These are phyloP conservation scores for Diaporthe destruens DNA, from an alignment of 2,329 filamentous ascomycete species.

Conservation along the genomic window DNA sequence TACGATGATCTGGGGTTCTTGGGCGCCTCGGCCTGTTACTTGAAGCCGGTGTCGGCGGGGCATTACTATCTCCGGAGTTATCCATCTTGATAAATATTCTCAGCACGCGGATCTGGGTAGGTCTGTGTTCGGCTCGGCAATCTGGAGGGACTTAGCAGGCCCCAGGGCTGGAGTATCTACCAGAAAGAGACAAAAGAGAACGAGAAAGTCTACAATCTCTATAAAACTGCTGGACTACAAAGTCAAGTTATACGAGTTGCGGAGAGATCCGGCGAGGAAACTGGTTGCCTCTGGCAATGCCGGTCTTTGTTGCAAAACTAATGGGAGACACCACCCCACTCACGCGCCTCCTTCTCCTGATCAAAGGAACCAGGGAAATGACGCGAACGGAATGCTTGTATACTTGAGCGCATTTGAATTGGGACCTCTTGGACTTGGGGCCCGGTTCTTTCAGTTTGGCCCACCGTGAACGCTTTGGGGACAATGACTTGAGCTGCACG, in stretches of 20 bases:
- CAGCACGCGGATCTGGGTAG: neutral
- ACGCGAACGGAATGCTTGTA: neutral
- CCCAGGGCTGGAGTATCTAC: too few species aligned
- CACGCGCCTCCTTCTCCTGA: neutral
- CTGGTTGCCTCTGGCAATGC: neutral
- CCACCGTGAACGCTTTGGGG: neutral
- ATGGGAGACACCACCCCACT: neutral
- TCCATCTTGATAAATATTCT: neutral
- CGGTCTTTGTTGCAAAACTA: neutral
- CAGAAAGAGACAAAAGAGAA: neutral
- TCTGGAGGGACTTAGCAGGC: neutral
- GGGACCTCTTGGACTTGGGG: neutral
- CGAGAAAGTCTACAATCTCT: neutral
- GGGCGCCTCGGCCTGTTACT: too few species aligned
- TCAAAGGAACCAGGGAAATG: neutral
- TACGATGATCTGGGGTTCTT: too few species aligned
- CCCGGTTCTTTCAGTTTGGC: neutral
- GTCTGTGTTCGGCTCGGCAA: neutral
- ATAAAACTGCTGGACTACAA: neutral
- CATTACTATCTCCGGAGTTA: too few species aligned
- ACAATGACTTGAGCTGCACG: neutral
- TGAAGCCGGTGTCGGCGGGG: neutral
- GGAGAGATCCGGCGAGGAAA: neutral
- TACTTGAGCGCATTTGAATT: neutral
- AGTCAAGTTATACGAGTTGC: neutral